Base-by-base conservation (phyloP, 106 monocot species). In the Phalaenopsis aphrodite region DNA sequence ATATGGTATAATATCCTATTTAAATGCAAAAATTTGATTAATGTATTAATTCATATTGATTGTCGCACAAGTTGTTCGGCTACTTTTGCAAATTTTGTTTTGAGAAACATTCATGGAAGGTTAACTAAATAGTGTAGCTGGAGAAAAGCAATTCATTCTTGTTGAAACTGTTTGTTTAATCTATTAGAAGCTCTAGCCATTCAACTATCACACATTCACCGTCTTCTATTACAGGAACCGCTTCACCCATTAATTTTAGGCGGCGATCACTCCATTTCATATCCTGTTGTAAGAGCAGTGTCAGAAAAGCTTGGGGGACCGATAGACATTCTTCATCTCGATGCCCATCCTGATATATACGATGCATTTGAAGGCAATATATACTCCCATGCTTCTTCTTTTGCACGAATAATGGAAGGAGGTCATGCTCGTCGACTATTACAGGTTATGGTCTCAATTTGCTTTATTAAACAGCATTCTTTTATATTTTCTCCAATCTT, bases 301-400 rank as follows among this genome's bases (percentile, higher is more conserved):
- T 94, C 97, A 41, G 97, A 98, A 83, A 94, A 94, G 85, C 92
- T 94, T 72, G 97, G 94, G 2, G 97, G 97, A 14, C 94, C 92
- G 41, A 9, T 98, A 30, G 97, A 98, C 82, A 92, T 98, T 79
- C 94, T 98, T 81, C 97, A 98, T 72, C 65, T 98, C 18, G 97
- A 98, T 88, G 97, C 97, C 2, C 97, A 98, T 91, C 97, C 97
- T 41, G 97, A 98, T 87, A 98, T 98, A 56, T 98, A 98, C 75
- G 73, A 98, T 87, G 45, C 87, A n/a, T 98, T 88, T 87, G 97
- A 98, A 85, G 97, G 97, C 80, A 98, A 98, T 72, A 89, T 72
- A 69, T 98, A 98, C 72, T 98, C 97, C 8, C 97, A 98, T 85
- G 97, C 97, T 75, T 98, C 97, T 77, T 94, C 97, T 41, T 98